Evolutionary conservation across 331 rosid genomes (phyloP), one percentile per base, ranked within the genome.

Genomic region (Cydonia oblonga): DNA sequence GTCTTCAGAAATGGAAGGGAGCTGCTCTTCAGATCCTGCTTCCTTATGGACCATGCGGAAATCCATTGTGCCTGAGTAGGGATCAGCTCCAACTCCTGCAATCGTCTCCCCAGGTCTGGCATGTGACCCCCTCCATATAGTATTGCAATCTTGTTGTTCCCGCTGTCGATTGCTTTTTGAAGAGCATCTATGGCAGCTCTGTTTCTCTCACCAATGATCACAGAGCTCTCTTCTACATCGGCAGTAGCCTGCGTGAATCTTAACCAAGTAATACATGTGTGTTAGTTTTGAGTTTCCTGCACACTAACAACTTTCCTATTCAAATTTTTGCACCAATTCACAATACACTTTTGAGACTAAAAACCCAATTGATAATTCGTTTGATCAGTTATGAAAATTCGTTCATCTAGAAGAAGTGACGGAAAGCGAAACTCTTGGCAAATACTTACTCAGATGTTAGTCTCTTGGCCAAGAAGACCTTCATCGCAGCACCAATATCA

Each of bases 71-170:
- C 98, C 9, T 53, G 80, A 23, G 90, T 81, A n/a, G 98, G 98
- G 66, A 66, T n/a, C 66, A 93, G 88, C 57, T 89, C 95, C 68
- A 90, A 86, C 78, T 90, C 97, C 78, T 89, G 80, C 33, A 90
- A 76, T 71, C 98, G 85, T 82, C 95, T 80, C 26, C 95, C 98
- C 13, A 93, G 83, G 75, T 93, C 98, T 2, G 97, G 97, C 98
- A 93, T 93, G 89, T 93, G 98, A 42, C 98, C 98, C 12, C 97
- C 98, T 11, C 98, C 98, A n/a, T 93, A 93, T 15, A 93, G 97
- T 76, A 93, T 86, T 20, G 97, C 98, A 49, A 93, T 93, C 84
- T 66, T 93, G 49, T 89, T 89, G 78, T 89, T 80, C 30, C 98
- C 97, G 7, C 89, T 87, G 5, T 81, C 83, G 13, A 93, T 73